Evolutionary conservation across 2,329 filamentous ascomycete species (phyloP).

Genomic region (Zopfia rhizophila): DNA sequence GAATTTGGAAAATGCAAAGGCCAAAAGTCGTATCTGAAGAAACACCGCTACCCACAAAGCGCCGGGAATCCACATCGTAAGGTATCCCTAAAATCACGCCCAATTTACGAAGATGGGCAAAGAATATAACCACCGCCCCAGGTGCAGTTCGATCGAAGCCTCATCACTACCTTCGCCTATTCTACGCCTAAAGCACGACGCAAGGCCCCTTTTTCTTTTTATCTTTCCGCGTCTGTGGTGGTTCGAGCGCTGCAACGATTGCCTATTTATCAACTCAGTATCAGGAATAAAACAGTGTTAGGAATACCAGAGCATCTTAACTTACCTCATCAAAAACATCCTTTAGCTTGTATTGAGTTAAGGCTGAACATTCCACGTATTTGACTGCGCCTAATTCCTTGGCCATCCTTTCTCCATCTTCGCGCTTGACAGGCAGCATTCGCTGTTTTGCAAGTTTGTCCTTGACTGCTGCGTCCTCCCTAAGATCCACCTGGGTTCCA

Average conservation of each 20-base stretch:
- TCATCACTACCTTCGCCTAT: conserved; percentile 4
- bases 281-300: conserved; percentile 15
- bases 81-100: conserved; percentile 53
- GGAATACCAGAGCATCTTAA: conserved; percentile 9
- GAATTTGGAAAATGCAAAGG: conserved; percentile 27
- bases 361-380: conserved; percentile 97
- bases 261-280: conserved; percentile 70
- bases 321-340: conserved; percentile 98
- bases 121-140: conserved; percentile 37
- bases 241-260: conserved; percentile 94
- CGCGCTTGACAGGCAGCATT: conserved; percentile 90
- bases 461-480: conserved; percentile 85
- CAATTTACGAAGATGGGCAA: conserved; percentile 42
- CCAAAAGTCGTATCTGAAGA: conserved; percentile 40
- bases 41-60: conserved; percentile 54
- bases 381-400: conserved; percentile 98
- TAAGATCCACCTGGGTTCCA: conserved; percentile 95
- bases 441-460: conserved; percentile 96
- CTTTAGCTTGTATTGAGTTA: conserved; percentile 98
- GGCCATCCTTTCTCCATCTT: conserved; percentile 95
- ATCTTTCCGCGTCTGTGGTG: conserved; percentile 79
- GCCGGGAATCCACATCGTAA: conserved; percentile 46
- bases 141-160: conserved; percentile 5
- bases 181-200: conserved; percentile 45
- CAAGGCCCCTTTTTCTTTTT: conserved; percentile 50